Evolutionary conservation across 345 rosid genomes (phyloP).

Genomic region (Acer negundo): DNA sequence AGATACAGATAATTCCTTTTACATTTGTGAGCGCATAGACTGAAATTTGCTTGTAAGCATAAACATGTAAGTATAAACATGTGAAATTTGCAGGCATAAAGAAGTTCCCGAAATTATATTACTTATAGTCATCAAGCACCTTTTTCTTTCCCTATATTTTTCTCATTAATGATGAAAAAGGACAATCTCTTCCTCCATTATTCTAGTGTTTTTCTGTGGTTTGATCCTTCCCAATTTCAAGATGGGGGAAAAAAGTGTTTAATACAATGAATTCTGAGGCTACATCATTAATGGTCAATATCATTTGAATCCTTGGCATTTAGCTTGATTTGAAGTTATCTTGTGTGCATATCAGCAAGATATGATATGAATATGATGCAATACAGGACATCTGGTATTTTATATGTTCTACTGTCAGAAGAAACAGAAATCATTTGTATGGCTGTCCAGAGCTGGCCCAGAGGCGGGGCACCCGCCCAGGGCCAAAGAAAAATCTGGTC

Average conservation of each 20-base stretch:
- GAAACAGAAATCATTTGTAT: background rate
- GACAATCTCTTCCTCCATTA: background rate
- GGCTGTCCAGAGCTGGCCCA: too few species aligned
- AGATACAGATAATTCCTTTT: background rate
- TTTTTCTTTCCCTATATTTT: background rate
- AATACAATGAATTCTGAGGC: background rate
- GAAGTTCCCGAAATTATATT: background rate
- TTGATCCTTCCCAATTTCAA: background rate
- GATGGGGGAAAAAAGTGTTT: background rate
- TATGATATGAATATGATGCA: background rate
- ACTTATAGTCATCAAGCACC: conserved; percentile 5
- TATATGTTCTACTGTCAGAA: background rate
- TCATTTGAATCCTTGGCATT: background rate
- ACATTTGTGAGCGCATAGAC: background rate
- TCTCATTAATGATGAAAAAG: background rate
- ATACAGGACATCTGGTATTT: background rate
- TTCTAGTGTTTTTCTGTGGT: background rate
- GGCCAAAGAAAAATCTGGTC: too few species aligned
- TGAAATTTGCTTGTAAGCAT: background rate
- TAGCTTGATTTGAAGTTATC: background rate
- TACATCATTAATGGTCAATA: background rate
- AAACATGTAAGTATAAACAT: background rate
- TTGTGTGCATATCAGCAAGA: conserved; percentile 4
- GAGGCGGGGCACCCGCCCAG: too few species aligned
- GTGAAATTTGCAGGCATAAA: too few species aligned